Evolutionary conservation across 306 rosid species (phyloP).

Genomic region (Lathyrus tuberosus): DNA sequence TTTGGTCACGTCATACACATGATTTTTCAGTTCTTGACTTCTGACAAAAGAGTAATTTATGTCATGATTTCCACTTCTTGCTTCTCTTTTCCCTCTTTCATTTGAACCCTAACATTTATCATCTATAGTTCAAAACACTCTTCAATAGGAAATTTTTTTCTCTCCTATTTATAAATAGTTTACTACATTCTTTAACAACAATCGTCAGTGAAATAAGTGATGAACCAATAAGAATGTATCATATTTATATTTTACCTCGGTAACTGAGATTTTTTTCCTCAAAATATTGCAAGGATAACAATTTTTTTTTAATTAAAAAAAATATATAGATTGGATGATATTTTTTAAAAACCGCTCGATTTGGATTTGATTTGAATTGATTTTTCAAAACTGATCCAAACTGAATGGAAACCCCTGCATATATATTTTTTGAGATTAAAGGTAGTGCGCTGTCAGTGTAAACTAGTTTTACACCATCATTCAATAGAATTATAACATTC

Average conservation of each 20-base stretch:
- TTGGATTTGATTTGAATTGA: no score
- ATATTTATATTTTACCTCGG: conserved; percentile 44
- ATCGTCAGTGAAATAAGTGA: conserved; percentile 48
- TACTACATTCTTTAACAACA: conserved; percentile 35
- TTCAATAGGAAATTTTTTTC: conserved; percentile 20
- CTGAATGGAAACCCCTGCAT: no score
- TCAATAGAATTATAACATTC: no score
- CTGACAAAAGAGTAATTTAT: conserved; percentile 67
- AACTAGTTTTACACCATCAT: no score
- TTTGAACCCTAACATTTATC: conserved; percentile 52
- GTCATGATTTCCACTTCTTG: conserved; percentile 62
- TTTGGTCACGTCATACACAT: conserved; percentile 82
- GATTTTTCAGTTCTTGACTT: conserved; percentile 70
- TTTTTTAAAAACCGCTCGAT: no score
- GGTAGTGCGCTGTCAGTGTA: no score
- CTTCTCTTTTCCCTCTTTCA: conserved; percentile 45
- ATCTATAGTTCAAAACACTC: conserved; percentile 37
- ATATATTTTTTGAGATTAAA: no score
- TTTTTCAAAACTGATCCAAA: no score
- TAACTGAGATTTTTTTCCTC: no score
- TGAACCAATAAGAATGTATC: conserved; percentile 47
- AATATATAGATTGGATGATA: no score
- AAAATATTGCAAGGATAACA: no score
- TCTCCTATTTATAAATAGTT: conserved; percentile 23
- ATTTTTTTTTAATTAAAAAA: no score